A percentile compares a stretch with the other conserved stretches of the same genome.
These are phyloP conservation scores for Zoysia matrella DNA, from an alignment of 202 grass and related monocot genomes.

Conservation along the genomic window DNA sequence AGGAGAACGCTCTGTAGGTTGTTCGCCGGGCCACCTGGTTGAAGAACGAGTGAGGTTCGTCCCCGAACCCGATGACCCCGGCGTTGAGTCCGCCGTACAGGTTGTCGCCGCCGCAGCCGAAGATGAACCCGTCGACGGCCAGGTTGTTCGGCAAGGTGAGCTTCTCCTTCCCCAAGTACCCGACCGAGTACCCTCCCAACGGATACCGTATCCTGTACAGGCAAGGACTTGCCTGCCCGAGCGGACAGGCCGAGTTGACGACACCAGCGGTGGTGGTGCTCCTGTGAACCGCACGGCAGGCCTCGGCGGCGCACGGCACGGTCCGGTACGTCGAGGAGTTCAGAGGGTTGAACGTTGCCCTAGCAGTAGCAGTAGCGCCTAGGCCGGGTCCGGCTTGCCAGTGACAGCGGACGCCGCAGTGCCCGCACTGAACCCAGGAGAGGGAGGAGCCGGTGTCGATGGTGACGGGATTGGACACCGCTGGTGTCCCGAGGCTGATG, in stretches of 20 bases:
- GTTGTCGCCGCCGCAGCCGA: slow-evolving; percentile 26
- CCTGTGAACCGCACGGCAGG: neutral
- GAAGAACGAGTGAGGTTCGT: slow-evolving; percentile 37
- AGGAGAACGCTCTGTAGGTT: slow-evolving; percentile 25
- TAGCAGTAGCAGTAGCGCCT: neutral
- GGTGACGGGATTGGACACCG: slow-evolving; percentile 34
- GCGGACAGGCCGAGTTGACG: neutral
- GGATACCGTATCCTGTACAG: slow-evolving; percentile 39
- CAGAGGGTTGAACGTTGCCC: slow-evolving; percentile 8
- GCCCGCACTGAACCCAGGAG: slow-evolving; percentile 39
- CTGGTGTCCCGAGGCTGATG: slow-evolving; percentile 34
- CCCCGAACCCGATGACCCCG: slow-evolving; percentile 29
- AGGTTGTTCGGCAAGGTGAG: slow-evolving; percentile 19
- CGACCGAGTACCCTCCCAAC: slow-evolving; percentile 15
- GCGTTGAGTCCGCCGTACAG: neutral
- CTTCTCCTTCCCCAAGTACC: slow-evolving; percentile 18
- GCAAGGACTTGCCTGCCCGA: slow-evolving; percentile 23
- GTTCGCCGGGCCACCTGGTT: slow-evolving; percentile 25
- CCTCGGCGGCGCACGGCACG: neutral
- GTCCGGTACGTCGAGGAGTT: slow-evolving; percentile 20
- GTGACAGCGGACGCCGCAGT: neutral
- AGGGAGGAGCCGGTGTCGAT: slow-evolving; percentile 38
- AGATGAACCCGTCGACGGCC: slow-evolving; percentile 22
- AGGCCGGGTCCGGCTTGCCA: neutral
- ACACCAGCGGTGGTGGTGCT: neutral